Evolutionary conservation across 2,329 filamentous ascomycete species (phyloP), one percentile per base, ranked within the genome.

Genomic region (Cercospora citrullina): DNA sequence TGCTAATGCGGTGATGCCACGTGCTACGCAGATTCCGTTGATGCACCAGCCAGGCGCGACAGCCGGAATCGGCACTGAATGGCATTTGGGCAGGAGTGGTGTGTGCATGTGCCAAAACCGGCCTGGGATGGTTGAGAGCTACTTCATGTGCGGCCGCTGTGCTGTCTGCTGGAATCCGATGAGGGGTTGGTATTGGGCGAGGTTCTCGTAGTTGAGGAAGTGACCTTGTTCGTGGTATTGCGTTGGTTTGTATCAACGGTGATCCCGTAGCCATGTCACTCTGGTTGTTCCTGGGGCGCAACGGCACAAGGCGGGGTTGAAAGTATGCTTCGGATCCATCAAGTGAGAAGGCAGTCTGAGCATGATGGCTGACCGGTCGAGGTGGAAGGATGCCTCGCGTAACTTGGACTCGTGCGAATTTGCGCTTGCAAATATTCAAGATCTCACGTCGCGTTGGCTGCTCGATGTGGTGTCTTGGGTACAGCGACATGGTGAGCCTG

Each of bases 1-100:
- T 68, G 33, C 59, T 59, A 71, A 75, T 75, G 6, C 74, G 69
- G 16, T 71, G 71, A 63, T 71, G 73, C 74, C 74, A 76, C 4
- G 74, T 76, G 3, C 72, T 71, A 23, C 68, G 68, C 39, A 71
- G 57, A 8, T 72, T 74, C 36, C 69, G 64, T 36, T 70, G 72
- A 58, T 69, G 69, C 36, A 73, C 70, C 55, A 71, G 60, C 69
- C 69, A 69, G 57, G 68, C 66, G 53, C 71, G 71, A 39, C 67
- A 68, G 28, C 62, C 59, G 26, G 51, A 59, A 39, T 62, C 36
- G 26, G 62, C 58, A 57, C 63, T 42, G 31, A 58, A 31, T 48
- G 63, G 30, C 42, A 36, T 60, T 8, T 10, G 21, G n/a, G 51
- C 18, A 10, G 39, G 58, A 30, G 39, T 28, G 51, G 51, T 64